phyloP scores from a whole-genome alignment of 495 filamentous ascomycete genomes.

The Polyplosphaeria fusca region DNA sequence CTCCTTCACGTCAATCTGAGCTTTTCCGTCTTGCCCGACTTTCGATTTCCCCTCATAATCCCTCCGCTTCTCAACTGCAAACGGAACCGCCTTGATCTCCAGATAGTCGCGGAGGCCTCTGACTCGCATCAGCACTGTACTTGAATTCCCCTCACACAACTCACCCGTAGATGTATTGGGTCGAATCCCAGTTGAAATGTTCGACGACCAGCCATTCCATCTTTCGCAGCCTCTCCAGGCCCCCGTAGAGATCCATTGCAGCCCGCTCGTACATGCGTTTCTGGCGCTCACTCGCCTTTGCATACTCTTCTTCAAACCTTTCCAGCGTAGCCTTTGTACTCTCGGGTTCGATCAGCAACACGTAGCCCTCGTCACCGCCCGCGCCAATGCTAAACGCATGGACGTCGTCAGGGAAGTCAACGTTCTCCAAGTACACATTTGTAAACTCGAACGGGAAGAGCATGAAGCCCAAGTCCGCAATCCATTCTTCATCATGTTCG shows the following conservation, averaged over 20 bases:
- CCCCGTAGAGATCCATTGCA: neutral
- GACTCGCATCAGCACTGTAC: neutral
- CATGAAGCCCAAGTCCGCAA: neutral
- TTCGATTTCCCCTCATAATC: neutral
- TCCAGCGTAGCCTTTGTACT: neutral
- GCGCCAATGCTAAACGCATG: neutral
- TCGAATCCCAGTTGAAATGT: neutral
- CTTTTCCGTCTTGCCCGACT: too few relatives aligned
- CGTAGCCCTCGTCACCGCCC: neutral
- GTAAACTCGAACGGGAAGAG: neutral
- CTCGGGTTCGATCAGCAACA: neutral
- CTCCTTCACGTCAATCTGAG: too few relatives aligned
- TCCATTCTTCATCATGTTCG: neutral
- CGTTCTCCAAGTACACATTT: neutral
- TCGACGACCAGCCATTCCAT: neutral
- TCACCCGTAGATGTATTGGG: neutral
- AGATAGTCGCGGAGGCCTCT: neutral
- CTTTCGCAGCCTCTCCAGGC: neutral
- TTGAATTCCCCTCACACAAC: neutral
- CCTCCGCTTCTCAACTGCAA: neutral
- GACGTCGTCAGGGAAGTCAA: neutral
- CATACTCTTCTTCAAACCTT: neutral
- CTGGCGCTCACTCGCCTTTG: neutral
- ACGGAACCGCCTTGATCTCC: neutral
- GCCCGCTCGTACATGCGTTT: neutral